Evolutionary conservation across 1,139 yeast species (phyloP), one percentile per base, ranked within the genome.

Genomic region (Sugiyamaella japonica): DNA sequence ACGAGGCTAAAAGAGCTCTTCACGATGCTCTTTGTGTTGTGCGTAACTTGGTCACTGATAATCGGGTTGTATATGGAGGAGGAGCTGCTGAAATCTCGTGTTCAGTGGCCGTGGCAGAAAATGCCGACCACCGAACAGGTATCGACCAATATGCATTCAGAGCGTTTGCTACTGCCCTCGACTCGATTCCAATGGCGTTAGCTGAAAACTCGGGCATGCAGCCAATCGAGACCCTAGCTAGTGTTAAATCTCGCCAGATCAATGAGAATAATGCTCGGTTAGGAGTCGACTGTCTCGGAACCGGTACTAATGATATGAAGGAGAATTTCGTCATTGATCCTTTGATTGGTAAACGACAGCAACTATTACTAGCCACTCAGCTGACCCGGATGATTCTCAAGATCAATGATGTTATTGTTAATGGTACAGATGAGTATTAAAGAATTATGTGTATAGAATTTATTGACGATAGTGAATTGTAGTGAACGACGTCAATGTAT

Each of bases 1-100:
- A 93, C 64, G 99, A 95, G 75, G 96, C 97, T 55, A 83, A 89
- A 63, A 84, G 99, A 73, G 98, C 99, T 1, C 79, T 95, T 58
- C 99, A 93, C 69, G 99, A 95, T 70, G 89, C 99, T 5, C 76
- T 95, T 57, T 93, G 99, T 76, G 99, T 95, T 52, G 99, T 95
- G 34, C 88, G 99, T 76, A 95, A 95, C 74, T 81, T 95, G 69
- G 86, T 95, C 54, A 84, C 86, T 68, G 98, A 95, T 70, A 86
- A 84, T 70, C 82, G 97, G 72, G 89, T 95, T 48, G 98, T 95
- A 13, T 95, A 95, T 68, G 99, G 99, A 61, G 99, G 99, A 63
- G 99, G 99, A 64, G 97, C 99, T 17, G 95, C 98, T 25, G 99
- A 95, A 74, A 83, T 93, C 54, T 79, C 97, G 1, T 87, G 96